Percentiles rank a stretch among this genome's conserved stretches.
Evolutionary conservation across 2,329 filamentous ascomycete species (phyloP).

Genomic region (Chrysoporthe puriensis): DNA sequence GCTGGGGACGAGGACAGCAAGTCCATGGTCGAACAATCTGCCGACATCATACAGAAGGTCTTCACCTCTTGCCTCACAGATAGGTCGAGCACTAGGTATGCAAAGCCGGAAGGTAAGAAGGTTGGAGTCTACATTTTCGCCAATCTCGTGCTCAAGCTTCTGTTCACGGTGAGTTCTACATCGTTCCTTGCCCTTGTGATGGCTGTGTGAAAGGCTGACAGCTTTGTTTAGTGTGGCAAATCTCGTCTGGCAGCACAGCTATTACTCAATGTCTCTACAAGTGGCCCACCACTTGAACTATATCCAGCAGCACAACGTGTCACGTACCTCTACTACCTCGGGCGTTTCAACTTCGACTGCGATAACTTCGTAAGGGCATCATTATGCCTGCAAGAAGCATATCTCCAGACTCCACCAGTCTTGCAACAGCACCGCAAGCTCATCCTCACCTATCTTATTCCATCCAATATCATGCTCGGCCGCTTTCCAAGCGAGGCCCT

Average conservation of each 20-base stretch:
- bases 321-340: constrained; percentile 93
- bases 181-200: neutral
- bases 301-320: constrained; percentile 88
- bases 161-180: constrained; percentile 70
- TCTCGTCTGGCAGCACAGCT: constrained; percentile 84
- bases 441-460: constrained; percentile 83
- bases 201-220: constrained; percentile 18
- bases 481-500: constrained; percentile 74
- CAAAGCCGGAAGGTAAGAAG: constrained; percentile 80
- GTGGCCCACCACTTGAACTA: constrained; percentile 77
- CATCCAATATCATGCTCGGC: constrained; percentile 81
- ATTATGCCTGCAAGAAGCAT: constrained; percentile 76
- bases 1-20: constrained; percentile 71
- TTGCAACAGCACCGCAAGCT: constrained; percentile 75
- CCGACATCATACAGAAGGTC: constrained; percentile 86
- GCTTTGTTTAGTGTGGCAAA: constrained; percentile 66
- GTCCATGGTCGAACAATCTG: constrained; percentile 82
- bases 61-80: constrained; percentile 91
- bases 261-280: constrained; percentile 83
- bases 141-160: constrained; percentile 84
- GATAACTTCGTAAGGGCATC: constrained; percentile 80
- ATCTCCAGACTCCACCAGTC: constrained; percentile 64
- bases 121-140: constrained; percentile 89
- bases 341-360: constrained; percentile 85
- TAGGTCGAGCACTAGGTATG: constrained; percentile 67